A percentile compares a stretch with the other conserved stretches of the same genome.
Conservation (phyloP, 208 protist species). For the Trypanosoma theileri region DNA sequence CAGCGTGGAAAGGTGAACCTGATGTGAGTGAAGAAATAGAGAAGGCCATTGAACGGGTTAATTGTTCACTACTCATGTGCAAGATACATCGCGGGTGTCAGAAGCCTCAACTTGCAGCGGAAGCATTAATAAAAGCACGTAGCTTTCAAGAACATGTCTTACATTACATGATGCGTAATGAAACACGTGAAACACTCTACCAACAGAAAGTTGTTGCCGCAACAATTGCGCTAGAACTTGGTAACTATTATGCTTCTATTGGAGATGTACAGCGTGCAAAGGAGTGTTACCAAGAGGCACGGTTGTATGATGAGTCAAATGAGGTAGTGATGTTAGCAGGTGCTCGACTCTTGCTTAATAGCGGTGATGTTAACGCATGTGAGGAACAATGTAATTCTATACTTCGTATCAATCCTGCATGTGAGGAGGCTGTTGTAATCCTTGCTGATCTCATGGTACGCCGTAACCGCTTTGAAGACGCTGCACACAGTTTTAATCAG, state of each 20-base stretch:
- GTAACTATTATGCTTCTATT: constrained; percentile 40
- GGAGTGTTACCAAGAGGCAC: constrained; percentile 79
- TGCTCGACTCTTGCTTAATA: constrained; percentile 75
- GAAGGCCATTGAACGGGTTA: constrained; percentile 74
- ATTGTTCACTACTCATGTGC: constrained; percentile 85
- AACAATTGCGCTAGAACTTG: constrained; percentile 83
- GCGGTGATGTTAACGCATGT: constrained; percentile 81
- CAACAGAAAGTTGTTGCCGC: constrained; percentile 77
- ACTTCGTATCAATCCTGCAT: constrained; percentile 79
- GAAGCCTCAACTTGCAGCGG: constrained; percentile 36
- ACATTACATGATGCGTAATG: constrained; percentile 61
- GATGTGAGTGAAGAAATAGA: constrained; percentile 42
- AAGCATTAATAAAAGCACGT: constrained; percentile 69
- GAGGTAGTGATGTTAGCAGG: constrained; percentile 75
- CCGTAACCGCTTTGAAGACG: constrained; percentile 81
- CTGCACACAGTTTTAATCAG: constrained; percentile 81
- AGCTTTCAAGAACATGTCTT: constrained; percentile 71
- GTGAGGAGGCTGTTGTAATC: constrained; percentile 91
- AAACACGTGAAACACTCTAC: constrained; percentile 77
- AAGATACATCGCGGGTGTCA: constrained; percentile 62
- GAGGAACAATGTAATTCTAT: constrained; percentile 88
- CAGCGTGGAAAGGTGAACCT: constrained; percentile 38
- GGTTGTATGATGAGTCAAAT: constrained; percentile 83
- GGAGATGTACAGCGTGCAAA: constrained; percentile 53
- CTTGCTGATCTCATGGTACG: constrained; percentile 92